Base-by-base conservation (phyloP, 768 basidiomycete genomes). In the Psilocybe azurescens region DNA sequence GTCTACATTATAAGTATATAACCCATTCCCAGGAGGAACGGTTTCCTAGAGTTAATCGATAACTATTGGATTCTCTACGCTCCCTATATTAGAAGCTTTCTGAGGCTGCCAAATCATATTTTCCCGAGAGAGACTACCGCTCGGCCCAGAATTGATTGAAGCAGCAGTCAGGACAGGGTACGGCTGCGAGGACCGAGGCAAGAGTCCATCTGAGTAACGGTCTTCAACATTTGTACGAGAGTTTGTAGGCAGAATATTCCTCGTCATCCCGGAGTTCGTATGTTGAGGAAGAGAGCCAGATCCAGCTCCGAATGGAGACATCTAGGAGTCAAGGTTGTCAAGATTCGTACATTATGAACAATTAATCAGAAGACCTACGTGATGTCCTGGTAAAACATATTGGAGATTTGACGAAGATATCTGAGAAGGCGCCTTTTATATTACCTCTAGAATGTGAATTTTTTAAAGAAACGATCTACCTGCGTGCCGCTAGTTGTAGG, bases 21-120 rank as follows among this genome's bases (percentile, higher is more conserved):
- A 24, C 33, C 6, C 33, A 36, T 36, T 7, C 6, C 7, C 33
- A 11, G 6, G 33, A 36, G 11, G 33, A 36, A 11, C 33, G 33
- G 33, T 13, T 44, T 13, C 41, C 41, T 10, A 13, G 36, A 28
- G 47, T 63, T 33, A 63, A 56, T 67, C 65, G 39, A 67, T 63
- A 18, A 51, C 24, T 56, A 67, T 64, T 28, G 62, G 62, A 51
- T 67, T 61, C 36, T 61, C 59, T 10, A 36, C 14, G 33, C 47
- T 58, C 20, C 61, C 61, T 44, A 14, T 39, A 39, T 44, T 44
- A 5, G 36, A 59, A 24, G 41, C 30, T 46, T 16, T 56, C 24
- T 39, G 28, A 3, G 44, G n/a, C 18, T 56, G 53, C 32, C 13
- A 7, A 54, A 9, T 38, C 33, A 38, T 2, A n/a, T 14, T 4